Evolutionary conservation across 2,329 filamentous ascomycete species (phyloP), one percentile per base, ranked within the genome.

Genomic region (Trichothecium roseum): DNA sequence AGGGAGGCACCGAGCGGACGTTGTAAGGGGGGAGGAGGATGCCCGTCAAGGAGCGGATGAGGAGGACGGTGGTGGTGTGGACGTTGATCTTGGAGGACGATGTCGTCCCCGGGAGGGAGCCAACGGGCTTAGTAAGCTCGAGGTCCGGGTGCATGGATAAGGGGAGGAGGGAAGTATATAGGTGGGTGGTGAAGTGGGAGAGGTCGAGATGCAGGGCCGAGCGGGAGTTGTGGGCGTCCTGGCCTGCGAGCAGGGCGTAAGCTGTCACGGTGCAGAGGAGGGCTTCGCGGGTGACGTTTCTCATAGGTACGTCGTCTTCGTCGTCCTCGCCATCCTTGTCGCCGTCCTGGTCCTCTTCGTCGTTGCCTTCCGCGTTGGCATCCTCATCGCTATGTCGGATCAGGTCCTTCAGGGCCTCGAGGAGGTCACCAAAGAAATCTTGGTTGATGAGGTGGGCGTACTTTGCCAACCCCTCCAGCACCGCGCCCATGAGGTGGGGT

Each of bases 381-480:
- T 70, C 64, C 0, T 69, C 66, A 49, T 81, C 73, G 35, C 83
- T 81, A 45, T 88, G 76, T 4, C 77, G 74, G 48, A 96, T 89
- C 30, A 98, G 73, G 44, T 98, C 91, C 57, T 94, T 93, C 28
- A 98, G 68, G 1, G 87, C 89, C 60, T 96, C 91, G 9, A 98
- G 74, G 20, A 98, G 70, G 53, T 98, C 91, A 18, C 89, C 91
- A 50, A 98, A 98, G 66, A 98, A 96, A 54, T 98, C 86, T 53
- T 98, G 87, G 63, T 98, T 98, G 69, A 98, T 98, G 40, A 98
- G 72, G 55, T 95, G 91, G 4, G 88, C 81, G 54, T 94, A 98
- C 53, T 87, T 87, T 34, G 89, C 88, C 16, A 98, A 66, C 18
- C 91, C 91, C 63, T 96, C 91, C 5, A 98, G 72, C 1, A 95